These are phyloP conservation scores for Ophiostoma populinum DNA, from an alignment of 2,329 filamentous ascomycete species.

Conservation along the genomic window DNA sequence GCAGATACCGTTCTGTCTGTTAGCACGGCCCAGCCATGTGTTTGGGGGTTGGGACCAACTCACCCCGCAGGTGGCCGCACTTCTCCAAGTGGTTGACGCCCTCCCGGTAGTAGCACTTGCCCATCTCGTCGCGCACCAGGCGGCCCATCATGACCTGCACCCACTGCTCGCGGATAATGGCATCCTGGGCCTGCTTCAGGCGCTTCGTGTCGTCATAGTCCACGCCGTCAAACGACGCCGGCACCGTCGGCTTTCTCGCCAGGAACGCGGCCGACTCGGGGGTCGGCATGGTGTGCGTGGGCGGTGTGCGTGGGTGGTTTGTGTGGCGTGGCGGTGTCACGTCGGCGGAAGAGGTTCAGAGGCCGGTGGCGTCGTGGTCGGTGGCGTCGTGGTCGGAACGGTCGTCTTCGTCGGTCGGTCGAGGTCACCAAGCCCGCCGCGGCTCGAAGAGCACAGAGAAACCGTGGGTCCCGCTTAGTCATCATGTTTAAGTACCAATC, in stretches of 20 bases:
- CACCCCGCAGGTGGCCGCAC: slow-evolving; percentile 66
- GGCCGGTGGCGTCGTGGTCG: not conserved
- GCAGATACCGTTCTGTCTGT: slow-evolving; percentile 54
- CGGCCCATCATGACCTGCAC: slow-evolving; percentile 79
- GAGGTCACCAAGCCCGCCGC: too few relatives aligned
- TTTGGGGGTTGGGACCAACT: too few relatives aligned
- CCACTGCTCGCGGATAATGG: slow-evolving; percentile 75
- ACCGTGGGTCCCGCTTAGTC: too few relatives aligned
- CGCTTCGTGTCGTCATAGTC: slow-evolving; percentile 70
- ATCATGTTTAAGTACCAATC: too few relatives aligned
- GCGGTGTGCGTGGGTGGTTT: not conserved
- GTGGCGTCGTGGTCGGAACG: too few relatives aligned
- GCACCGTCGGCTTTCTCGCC: slow-evolving; percentile 66
- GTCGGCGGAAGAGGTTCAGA: too few relatives aligned
- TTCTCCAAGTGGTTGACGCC: slow-evolving; percentile 82
- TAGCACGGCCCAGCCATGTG: too few relatives aligned
- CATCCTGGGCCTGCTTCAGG: slow-evolving; percentile 69
- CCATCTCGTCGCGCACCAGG: slow-evolving; percentile 64
- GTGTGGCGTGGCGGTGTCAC: not conserved
- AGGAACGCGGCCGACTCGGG: slow-evolving; percentile 70
- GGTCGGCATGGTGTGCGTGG: slow-evolving; percentile 46
- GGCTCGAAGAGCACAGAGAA: not conserved
- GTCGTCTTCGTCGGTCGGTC: too few relatives aligned
- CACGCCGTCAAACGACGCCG: slow-evolving; percentile 72
- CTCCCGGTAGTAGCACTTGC: slow-evolving; percentile 71